phyloP scores from a whole-genome alignment of 2,329 filamentous ascomycete species.

The Penicillium sp. region DNA sequence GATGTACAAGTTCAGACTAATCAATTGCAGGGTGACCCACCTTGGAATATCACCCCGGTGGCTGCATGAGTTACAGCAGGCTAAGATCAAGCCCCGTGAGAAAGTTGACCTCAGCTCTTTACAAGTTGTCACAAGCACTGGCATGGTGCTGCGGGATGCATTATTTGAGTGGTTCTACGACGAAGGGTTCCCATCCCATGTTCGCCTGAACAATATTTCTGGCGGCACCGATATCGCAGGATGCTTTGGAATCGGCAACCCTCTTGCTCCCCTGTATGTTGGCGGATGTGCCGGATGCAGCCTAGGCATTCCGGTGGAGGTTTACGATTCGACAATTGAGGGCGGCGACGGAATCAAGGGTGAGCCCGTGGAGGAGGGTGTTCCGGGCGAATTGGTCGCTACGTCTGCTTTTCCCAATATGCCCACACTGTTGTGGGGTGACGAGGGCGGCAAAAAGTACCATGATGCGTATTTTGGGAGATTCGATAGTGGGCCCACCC shows the following conservation, averaged over 20 bases:
- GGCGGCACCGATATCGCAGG: constrained; percentile 36
- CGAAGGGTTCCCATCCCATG: constrained; percentile 63
- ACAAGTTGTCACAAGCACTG: constrained; percentile 66
- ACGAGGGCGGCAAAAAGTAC: constrained; percentile 56
- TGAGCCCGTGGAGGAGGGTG: constrained; percentile 58
- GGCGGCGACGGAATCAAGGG: constrained; percentile 41
- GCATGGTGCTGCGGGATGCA: constrained; percentile 76
- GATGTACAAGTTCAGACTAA: constrained; percentile 36
- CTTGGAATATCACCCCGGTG: constrained; percentile 76
- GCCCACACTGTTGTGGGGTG: constrained; percentile 63
- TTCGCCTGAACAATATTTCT: constrained; percentile 56
- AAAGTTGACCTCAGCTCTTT: constrained; percentile 64
- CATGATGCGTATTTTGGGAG: constrained; percentile 30
- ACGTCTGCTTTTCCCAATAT: constrained; percentile 73
- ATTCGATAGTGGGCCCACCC: constrained; percentile 17
- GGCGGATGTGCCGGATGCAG: constrained; percentile 56
- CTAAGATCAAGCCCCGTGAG: constrained; percentile 60
- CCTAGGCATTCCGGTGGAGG: constrained; percentile 56
- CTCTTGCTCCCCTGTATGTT: constrained; percentile 63
- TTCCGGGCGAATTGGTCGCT: constrained; percentile 73
- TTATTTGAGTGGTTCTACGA: constrained; percentile 81
- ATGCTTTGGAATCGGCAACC: constrained; percentile 54
- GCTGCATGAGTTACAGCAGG: constrained; percentile 69
- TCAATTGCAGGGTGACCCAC: constrained; percentile 65
- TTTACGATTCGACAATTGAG: constrained; percentile 55